Evolutionary conservation across 1,284 basidiomycete species (phyloP), one percentile per base, ranked within the genome.

Genomic region (Rhizoctonia solani): DNA sequence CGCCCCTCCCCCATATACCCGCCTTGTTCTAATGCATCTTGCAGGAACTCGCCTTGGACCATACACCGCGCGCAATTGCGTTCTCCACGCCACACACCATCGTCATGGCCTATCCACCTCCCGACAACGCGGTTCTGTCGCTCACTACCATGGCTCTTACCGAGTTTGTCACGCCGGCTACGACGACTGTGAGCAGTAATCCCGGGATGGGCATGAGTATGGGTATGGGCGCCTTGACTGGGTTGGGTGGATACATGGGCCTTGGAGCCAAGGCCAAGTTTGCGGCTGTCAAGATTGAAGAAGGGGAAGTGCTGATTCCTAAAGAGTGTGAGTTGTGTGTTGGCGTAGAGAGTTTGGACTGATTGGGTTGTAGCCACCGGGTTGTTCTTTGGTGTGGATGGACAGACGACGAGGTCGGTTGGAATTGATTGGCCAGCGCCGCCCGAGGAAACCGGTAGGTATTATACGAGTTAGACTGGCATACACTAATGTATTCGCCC

Each of bases 241-340:
- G 92, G 1, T 77, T 95, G 16, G 89, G 92, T 9, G 92, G 92
- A 11, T 95, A 96, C 74, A 93, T 97, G 85, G 90, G 90, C 0
- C 77, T 90, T 19, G 90, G 89, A 2, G 82, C 85, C 9, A 91
- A 87, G 74, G 82, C 84, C 3, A 92, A 88, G 71, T 74, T 77
- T 11, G 87, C 92, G 4, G 80, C 87, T 1, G 80, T 87, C 1
- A 82, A 81, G 16, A 79, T 90, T 27, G 74, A 81, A 39, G 87
- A 88, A 1, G 82, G 81, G 0, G 90, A 95, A 74, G 85, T 86
- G 0, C 76, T 95, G 6, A 83, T 95, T 34, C 82, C 86, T 1
- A 89, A 89, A 76, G 94, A 97, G 52, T 87, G 93, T 95, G 72
- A 75, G 89, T 50, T 37, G 32, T 2, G 11, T 29, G 41, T 25